These are phyloP conservation scores for Adenanthera pavonina DNA, from an alignment of 306 rosid species.

Conservation along the genomic window DNA sequence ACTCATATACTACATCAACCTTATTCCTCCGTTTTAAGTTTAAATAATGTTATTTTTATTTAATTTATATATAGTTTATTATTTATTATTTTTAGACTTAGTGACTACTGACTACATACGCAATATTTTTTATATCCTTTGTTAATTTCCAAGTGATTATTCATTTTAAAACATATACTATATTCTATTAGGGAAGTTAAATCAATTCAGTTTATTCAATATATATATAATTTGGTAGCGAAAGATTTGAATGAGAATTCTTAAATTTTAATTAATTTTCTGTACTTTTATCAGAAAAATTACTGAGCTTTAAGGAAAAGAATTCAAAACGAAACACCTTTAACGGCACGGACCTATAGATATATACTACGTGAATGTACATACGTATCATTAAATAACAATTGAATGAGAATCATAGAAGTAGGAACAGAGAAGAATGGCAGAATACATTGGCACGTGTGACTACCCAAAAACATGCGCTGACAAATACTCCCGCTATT, in stretches of 20 bases:
- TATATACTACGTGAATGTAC: not conserved
- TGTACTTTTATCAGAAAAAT: not conserved
- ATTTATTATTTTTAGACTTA: too few species aligned
- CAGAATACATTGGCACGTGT: constrained; percentile 44
- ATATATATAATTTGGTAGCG: not conserved
- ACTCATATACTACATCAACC: too few species aligned
- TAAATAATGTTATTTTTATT: too few species aligned
- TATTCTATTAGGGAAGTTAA: too few species aligned
- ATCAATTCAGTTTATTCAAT: too few species aligned
- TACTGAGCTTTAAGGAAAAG: not conserved
- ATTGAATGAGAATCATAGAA: not conserved
- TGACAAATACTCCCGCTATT: not conserved
- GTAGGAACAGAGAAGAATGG: not conserved
- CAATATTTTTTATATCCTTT: too few species aligned
- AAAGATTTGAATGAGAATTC: not conserved
- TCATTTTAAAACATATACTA: too few species aligned
- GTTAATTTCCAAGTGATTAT: too few species aligned
- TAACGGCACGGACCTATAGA: constrained; percentile 60
- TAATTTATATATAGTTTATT: too few species aligned
- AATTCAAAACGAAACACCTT: constrained; percentile 34
- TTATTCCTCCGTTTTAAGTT: too few species aligned
- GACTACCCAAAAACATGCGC: constrained; percentile 44
- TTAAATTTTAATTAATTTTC: not conserved
- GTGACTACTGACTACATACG: too few species aligned
- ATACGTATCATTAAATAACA: not conserved